Evolutionary conservation across 2,329 filamentous ascomycete genomes (phyloP), one percentile per base, ranked within the genome.

Genomic region (Alternaria triticimaculans): DNA sequence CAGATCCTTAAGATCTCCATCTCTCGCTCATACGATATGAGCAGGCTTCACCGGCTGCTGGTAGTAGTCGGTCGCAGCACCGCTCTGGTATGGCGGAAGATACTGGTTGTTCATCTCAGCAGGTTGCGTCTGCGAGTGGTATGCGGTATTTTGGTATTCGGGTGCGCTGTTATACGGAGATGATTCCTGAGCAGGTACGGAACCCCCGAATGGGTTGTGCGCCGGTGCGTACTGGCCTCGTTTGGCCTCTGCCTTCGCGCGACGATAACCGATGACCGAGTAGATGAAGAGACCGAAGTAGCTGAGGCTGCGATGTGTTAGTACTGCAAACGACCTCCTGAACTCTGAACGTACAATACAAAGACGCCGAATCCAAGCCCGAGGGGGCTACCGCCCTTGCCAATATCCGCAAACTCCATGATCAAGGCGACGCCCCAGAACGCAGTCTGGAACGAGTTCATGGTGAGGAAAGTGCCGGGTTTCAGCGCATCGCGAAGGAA

Each of bases 281-380:
- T 84, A 83, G 59, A 82, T 72, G 65, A 83, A 75, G 62, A 81
- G 76, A 45, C 71, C 74, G 53, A 82, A 45, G 65, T 79, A 79
- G 7, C 76, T 68, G 12, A 78, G 63, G 57, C 80, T 82, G 46
- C 9, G 8, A 61, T 18, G 44, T 28, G 56, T 70, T 21, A 69
- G 71, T 55, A 6, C 7, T 37, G 21, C 23, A 21, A 21, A 28
- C 7, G 11, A 58, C 1, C 18, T 18, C 9, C 18, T n/a, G 11
- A 14, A 6, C 18, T 44, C 8, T 48, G 20, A 25, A 57, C 54
- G 18, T 53, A 82, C 80, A 82, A 77, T 48, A 81, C 67, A 45
- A 80, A 71, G 43, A 79, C 60, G 44, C 66, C 70, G 51, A 78
- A 73, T 0, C 71, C 70, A 37, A 78, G 64, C 23, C 72, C 73